phyloP scores from a whole-genome alignment of 352 stramenopile genomes.

The Phytopythium ostracodes region DNA sequence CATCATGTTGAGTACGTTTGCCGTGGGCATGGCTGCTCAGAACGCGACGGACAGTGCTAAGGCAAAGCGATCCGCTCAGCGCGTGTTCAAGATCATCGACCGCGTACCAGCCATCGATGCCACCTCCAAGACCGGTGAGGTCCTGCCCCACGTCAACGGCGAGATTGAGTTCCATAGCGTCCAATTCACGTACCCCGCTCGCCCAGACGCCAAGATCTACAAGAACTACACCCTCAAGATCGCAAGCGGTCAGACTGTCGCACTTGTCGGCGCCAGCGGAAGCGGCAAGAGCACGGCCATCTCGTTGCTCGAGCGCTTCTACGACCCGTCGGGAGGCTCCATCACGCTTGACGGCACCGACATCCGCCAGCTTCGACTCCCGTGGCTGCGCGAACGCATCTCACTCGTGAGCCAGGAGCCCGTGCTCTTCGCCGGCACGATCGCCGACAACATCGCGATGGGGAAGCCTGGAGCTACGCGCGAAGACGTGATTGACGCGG shows the following conservation, averaged over 20 bases:
- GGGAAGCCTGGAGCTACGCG: too few species aligned
- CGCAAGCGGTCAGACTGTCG: too few species aligned
- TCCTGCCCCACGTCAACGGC: slow-evolving; percentile 10
- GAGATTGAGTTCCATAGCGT: slow-evolving; percentile 45
- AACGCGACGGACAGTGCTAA: slow-evolving; percentile 22
- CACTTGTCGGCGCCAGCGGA: slow-evolving; percentile 77
- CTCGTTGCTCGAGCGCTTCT: slow-evolving; percentile 71
- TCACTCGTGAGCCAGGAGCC: too few species aligned
- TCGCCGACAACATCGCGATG: too few species aligned
- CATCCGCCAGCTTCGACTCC: too few species aligned
- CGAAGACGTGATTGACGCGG: too few species aligned
- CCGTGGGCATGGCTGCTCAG: slow-evolving; percentile 20
- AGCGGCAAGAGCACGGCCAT: slow-evolving; percentile 83
- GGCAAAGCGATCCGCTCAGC: slow-evolving; percentile 18
- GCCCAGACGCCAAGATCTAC: slow-evolving; percentile 35
- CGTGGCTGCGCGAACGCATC: too few species aligned
- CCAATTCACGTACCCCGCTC: slow-evolving; percentile 51
- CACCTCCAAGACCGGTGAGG: slow-evolving; percentile 31
- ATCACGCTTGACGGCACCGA: slow-evolving; percentile 20
- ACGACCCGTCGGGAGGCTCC: slow-evolving; percentile 36
- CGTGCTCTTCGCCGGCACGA: too few species aligned
- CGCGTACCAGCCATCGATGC: slow-evolving; percentile 29
- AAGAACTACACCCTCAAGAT: too few species aligned
- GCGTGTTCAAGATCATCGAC: slow-evolving; percentile 57
- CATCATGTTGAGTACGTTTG: slow-evolving; percentile 35